Conservation (phyloP, 305 asterid genomes). For the Solanum hybrid region DNA sequence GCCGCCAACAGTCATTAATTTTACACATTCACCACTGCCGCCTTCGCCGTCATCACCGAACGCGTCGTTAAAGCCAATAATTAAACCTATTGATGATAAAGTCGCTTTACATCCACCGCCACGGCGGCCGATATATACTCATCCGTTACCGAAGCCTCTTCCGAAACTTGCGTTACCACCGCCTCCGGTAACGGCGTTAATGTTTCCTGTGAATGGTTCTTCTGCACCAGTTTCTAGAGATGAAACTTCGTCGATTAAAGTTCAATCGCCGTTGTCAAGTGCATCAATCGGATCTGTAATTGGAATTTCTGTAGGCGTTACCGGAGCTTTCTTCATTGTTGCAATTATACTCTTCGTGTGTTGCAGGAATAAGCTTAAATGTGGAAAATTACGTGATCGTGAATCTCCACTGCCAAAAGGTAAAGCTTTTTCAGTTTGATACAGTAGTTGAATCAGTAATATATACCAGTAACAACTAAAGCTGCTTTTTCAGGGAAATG, state of each 20-base stretch:
- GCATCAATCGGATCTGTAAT: not conserved
- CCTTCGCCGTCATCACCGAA: not conserved
- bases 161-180: not conserved
- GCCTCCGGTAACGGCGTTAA: not conserved
- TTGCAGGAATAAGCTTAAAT: not conserved
- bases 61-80: not conserved
- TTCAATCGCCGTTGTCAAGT: not conserved
- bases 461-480: not conserved
- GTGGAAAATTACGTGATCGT: not conserved
- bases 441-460: not conserved
- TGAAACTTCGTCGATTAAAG: not conserved
- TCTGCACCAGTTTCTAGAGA: not conserved
- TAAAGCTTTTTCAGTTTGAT: not conserved
- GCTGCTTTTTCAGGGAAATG: not conserved
- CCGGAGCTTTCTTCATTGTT: constrained; percentile 4
- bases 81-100: not conserved
- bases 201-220: not conserved
- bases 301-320: constrained; percentile 8
- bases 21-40: not conserved
- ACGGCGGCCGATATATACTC: not conserved
- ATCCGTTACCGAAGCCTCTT: not conserved
- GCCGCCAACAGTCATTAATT: not conserved
- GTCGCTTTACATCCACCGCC: not conserved
- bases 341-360: not conserved
- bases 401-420: constrained; percentile 7